phyloP scores from a whole-genome alignment of 148 eudicot genomes.

The Beta vulgaris region DNA sequence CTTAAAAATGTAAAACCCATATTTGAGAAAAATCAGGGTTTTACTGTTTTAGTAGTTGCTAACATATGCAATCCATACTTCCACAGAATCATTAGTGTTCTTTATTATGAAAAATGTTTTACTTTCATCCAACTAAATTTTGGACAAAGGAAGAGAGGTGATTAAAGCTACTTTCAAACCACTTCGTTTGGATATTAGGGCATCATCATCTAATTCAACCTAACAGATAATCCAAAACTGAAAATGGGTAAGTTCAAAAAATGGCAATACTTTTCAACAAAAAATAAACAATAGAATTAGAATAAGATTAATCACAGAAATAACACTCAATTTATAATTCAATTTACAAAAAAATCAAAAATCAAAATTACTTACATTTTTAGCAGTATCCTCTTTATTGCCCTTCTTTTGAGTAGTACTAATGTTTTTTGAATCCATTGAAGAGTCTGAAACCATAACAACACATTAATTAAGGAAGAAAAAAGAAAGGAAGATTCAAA shows the following conservation, averaged over 20 bases:
- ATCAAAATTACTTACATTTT: slow-evolving; percentile 13
- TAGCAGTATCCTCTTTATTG: slow-evolving; percentile 15
- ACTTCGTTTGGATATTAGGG: too few species aligned
- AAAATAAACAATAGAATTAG: too few species aligned
- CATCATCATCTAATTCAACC: neutral
- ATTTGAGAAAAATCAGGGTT: too few species aligned
- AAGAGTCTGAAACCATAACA: slow-evolving; percentile 1
- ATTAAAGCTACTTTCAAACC: neutral
- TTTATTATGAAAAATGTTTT: neutral
- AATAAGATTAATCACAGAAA: neutral
- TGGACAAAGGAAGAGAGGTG: neutral
- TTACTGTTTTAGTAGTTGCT: too few species aligned
- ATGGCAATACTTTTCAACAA: neutral
- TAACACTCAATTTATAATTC: neutral
- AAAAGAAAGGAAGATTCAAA: neutral
- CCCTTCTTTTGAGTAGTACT: slow-evolving; percentile 13
- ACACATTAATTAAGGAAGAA: neutral
- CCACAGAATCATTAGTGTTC: neutral
- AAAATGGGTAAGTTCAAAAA: neutral
- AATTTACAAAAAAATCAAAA: neutral
- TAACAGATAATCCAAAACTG: neutral
- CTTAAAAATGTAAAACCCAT: neutral
- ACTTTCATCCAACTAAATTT: neutral
- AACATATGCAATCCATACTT: neutral
- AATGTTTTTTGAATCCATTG: neutral